Evolutionary conservation across 129 eudicot species (phyloP).

Genomic region (Smallanthus sonchifolius): DNA sequence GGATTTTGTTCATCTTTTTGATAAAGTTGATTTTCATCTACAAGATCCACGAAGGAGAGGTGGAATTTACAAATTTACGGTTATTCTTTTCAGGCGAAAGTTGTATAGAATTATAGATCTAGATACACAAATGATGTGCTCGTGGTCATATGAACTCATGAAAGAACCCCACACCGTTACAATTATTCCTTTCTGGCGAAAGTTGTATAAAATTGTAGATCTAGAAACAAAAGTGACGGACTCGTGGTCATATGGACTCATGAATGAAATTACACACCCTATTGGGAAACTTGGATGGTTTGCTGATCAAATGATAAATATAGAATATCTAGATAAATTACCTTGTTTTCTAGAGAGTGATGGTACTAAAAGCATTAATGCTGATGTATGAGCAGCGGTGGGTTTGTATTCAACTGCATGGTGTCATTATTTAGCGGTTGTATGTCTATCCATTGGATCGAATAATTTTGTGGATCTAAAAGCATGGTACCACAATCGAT

Average conservation of each 20-base stretch:
- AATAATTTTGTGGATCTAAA: constrained; percentile 18
- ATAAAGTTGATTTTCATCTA: background rate
- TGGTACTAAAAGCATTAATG: constrained; percentile 18
- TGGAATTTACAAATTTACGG: background rate
- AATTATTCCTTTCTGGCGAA: background rate
- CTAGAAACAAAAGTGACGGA: background rate
- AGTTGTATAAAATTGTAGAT: background rate
- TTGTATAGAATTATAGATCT: constrained; percentile 1
- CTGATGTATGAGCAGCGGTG: constrained; percentile 19
- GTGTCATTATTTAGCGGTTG: constrained; percentile 10
- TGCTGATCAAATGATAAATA: constrained; percentile 3
- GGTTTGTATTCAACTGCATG: constrained; percentile 4
- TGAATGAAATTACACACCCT: background rate
- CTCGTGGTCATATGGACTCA: constrained; percentile 17
- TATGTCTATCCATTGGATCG: constrained; percentile 7
- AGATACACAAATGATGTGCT: constrained; percentile 4
- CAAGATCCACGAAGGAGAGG: background rate
- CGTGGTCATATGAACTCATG: constrained; percentile 7
- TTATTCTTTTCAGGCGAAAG: background rate
- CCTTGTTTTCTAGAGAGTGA: background rate
- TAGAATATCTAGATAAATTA: constrained; percentile 15
- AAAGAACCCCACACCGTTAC: background rate
- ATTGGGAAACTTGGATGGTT: background rate
- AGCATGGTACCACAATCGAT: constrained; percentile 6
- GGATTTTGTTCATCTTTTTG: background rate